phyloP scores from a whole-genome alignment of 2,329 filamentous ascomycete genomes.

The Fusarium sp. region DNA sequence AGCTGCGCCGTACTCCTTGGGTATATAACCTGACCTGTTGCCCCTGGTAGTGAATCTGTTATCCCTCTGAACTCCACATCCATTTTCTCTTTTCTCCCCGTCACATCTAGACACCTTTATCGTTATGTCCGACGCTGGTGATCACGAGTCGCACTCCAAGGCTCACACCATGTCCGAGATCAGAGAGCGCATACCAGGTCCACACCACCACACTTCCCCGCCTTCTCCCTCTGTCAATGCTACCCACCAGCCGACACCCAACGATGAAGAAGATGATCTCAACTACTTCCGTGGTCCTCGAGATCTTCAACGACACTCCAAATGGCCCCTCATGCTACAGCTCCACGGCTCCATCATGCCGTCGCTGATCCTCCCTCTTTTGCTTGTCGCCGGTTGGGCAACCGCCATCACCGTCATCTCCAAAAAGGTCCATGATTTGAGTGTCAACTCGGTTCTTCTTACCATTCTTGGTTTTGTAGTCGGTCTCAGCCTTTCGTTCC shows the following conservation, averaged over 20 bases:
- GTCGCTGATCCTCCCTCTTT: slow-evolving; percentile 76
- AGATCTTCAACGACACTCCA: slow-evolving; percentile 77
- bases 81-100: background rate
- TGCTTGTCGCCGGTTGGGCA: slow-evolving; percentile 73
- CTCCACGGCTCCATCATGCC: slow-evolving; percentile 81
- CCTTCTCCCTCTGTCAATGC: background rate
- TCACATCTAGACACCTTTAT: background rate
- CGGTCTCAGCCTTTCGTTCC: slow-evolving; percentile 79
- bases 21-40: background rate
- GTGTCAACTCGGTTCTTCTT: slow-evolving; percentile 63
- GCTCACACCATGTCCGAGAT: background rate
- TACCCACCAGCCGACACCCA: background rate
- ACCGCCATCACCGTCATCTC: slow-evolving; percentile 71
- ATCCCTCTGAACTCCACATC: background rate
- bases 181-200: background rate
- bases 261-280: slow-evolving; percentile 51
- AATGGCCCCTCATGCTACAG: slow-evolving; percentile 79
- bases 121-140: slow-evolving; percentile 1
- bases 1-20: background rate
- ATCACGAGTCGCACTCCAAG: background rate
- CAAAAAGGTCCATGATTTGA: slow-evolving; percentile 56
- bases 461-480: slow-evolving; percentile 86
- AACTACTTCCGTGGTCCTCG: slow-evolving; percentile 75
- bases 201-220: background rate
- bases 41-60: too few species aligned